Conservation (phyloP, 2,329 filamentous ascomycete species). For the Exophiala calicioides region DNA sequence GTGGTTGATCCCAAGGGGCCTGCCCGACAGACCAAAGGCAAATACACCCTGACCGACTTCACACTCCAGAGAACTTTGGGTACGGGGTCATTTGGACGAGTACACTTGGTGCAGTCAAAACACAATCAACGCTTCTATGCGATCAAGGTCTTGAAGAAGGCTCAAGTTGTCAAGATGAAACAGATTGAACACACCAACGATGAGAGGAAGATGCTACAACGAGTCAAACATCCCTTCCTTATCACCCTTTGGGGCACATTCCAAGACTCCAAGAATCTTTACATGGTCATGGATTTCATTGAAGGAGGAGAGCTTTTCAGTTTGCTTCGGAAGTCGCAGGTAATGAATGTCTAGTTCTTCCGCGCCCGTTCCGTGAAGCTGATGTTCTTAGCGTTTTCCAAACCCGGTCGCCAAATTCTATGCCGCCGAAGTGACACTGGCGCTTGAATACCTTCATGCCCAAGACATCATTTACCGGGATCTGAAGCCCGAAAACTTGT, state of each 20-base stretch:
- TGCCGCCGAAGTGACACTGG: constrained; percentile 92
- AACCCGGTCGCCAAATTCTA: constrained; percentile 99
- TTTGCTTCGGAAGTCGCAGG: constrained; percentile 86
- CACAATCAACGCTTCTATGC: constrained; percentile 99
- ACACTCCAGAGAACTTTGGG: constrained; percentile 86
- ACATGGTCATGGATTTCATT: constrained; percentile 99
- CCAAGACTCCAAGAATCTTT: constrained; percentile 90
- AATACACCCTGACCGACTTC: constrained; percentile 93
- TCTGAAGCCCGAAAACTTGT: constrained; percentile 90
- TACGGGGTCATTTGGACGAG: constrained; percentile 93
- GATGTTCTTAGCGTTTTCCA: constrained; percentile 76
- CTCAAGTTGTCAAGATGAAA: constrained; percentile 99
- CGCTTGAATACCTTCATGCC: constrained; percentile 90
- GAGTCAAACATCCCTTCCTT: constrained; percentile 96
- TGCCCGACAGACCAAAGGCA: constrained; percentile 81
- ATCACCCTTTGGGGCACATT: constrained; percentile 99
- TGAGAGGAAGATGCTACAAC: constrained; percentile 90
- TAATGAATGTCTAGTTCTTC: constrained; percentile 46
- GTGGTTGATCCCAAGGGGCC: constrained; percentile 38
- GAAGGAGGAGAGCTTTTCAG: constrained; percentile 98
- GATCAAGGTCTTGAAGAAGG: constrained; percentile 97
- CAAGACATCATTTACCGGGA: constrained; percentile 98
- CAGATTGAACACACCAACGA: constrained; percentile 99
- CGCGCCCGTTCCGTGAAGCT: constrained; percentile 4
- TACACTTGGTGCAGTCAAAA: constrained; percentile 94